Conservation (phyloP, 768 basidiomycete genomes). For the Suillus hirtellus region DNA sequence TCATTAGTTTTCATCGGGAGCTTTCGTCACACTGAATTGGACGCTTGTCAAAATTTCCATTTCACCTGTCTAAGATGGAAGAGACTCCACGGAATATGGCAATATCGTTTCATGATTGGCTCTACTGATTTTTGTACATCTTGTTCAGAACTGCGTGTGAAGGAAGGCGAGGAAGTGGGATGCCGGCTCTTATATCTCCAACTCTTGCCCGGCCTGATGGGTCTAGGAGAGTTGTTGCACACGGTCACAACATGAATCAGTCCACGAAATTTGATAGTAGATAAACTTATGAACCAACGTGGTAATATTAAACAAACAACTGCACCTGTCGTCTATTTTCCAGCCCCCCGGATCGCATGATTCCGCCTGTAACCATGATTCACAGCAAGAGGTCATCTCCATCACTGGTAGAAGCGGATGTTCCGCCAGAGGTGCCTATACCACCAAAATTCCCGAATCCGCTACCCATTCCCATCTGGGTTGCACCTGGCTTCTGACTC, state of each 20-base stretch:
- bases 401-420: constrained; percentile 24
- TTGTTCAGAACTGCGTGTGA: background rate
- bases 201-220: background rate
- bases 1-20: too few relatives aligned
- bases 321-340: background rate
- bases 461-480: constrained; percentile 17
- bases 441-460: constrained; percentile 38
- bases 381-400: constrained; percentile 47
- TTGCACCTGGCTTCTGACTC: constrained; percentile 25
- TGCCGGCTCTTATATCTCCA: background rate
- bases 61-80: too few relatives aligned
- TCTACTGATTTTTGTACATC: background rate
- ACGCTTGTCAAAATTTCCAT: too few relatives aligned
- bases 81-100: background rate
- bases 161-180: background rate
- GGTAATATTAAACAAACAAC: constrained; percentile 1
- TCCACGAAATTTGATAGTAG: background rate
- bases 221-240: background rate
- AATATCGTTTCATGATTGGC: background rate
- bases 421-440: constrained; percentile 17
- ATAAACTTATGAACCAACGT: background rate
- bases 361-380: constrained; percentile 10
- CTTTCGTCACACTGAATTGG: too few relatives aligned
- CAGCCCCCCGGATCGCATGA: background rate
- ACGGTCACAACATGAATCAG: background rate